These are phyloP conservation scores for Tetrahymena malaccensis DNA, from an alignment of 73 alveolate genomes.

Conservation along the genomic window DNA sequence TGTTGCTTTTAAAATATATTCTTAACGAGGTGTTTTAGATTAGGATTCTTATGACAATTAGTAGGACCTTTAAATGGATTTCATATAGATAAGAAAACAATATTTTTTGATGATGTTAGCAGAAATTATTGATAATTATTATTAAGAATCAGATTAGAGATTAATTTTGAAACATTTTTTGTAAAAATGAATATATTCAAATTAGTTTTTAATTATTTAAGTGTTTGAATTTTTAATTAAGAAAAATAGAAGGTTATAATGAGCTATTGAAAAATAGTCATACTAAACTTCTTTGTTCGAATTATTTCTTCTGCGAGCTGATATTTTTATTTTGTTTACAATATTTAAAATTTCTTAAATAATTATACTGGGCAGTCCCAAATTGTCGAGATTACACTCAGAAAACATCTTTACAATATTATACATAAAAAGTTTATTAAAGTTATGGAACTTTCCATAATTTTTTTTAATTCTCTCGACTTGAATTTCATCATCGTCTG, in stretches of 20 bases:
- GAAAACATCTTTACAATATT: not conserved
- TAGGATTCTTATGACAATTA: not conserved
- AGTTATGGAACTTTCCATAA: not conserved
- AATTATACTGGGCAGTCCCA: not conserved
- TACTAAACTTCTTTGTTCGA: not conserved
- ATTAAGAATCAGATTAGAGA: not conserved
- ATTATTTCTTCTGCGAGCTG: not conserved
- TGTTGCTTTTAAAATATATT: not conserved
- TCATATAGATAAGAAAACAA: not conserved
- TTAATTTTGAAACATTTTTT: not conserved
- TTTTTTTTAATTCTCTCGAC: not conserved
- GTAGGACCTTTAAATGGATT: not conserved
- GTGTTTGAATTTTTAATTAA: not conserved
- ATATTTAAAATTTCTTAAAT: not conserved
- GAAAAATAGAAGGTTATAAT: not conserved
- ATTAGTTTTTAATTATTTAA: not conserved
- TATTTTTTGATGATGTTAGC: not conserved
- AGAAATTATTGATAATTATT: not conserved
- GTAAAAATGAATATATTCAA: not conserved
- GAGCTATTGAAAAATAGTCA: not conserved
- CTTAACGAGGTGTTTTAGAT: not conserved
- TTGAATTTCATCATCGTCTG: not conserved
- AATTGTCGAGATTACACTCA: not conserved
- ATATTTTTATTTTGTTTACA: not conserved
- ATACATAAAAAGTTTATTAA: not conserved